Base-by-base conservation (phyloP, 2,329 filamentous ascomycete genomes). In the Daldinia sp. region DNA sequence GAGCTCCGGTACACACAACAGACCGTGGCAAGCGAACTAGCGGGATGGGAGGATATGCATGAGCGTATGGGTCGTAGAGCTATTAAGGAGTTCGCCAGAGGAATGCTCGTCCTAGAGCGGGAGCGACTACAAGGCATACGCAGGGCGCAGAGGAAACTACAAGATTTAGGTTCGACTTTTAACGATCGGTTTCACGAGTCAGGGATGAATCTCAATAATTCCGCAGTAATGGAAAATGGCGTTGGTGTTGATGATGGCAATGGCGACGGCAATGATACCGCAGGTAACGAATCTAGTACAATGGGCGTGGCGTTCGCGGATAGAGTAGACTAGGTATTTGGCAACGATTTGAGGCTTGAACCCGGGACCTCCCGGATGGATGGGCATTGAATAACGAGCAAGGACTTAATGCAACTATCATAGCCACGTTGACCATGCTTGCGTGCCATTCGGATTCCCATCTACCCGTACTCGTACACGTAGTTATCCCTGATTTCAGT, bases 1-100 rank as follows among this genome's bases (percentile, higher is more conserved):
- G 96, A 99, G 80, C 83, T 99, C 62, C 85, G 93, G 56, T 97
- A 96, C 79, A 97, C 94, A 54, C 95, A 98, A 81, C 93, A 97
- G 79, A 93, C 95, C 13, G 95, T 98, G 26, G 95, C 97, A 6
- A 87, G 89, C 1, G 96, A 99, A 81, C 80, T 99, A 63, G 96
- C 96, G 0, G 94, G 93, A 15, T 99, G 96, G 93, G 94, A 97
- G 76, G 93, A 97, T 44, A 88, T 94, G 82, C 90, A 97, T 76
- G 93, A 93, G 72, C 89, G 88, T 75, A 89, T 93, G 81, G 94
- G 92, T 1, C 84, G 90, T 68, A 87, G 87, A 65, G 92, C 93
- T 30, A 87, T 98, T 68, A 88, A 86, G 72, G 89, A 93, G 53
- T 88, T 97, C 73, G 95, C 92, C 18, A 87, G 85, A 75, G 88